These are phyloP conservation scores for Rubus idaeus DNA, from an alignment of 306 rosid genomes.

Conservation along the genomic window DNA sequence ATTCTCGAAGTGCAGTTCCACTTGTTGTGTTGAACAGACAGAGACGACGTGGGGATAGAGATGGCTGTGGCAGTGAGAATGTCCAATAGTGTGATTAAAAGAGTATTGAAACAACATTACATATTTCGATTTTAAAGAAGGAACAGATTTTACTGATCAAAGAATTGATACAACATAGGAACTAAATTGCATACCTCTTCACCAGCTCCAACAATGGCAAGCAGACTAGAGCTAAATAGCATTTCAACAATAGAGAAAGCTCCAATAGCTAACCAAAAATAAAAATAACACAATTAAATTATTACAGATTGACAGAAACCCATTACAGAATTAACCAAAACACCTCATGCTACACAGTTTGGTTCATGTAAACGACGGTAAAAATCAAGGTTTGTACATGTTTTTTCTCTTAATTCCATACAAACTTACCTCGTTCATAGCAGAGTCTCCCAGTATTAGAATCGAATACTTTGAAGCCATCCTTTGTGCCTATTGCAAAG, in stretches of 20 bases:
- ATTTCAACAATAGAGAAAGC: conserved; percentile 84
- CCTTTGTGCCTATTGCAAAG: conserved; percentile 78
- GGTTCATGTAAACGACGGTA: too few relatives aligned
- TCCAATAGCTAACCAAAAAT: conserved; percentile 50
- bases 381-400: neutral
- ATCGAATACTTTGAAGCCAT: conserved; percentile 82
- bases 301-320: neutral
- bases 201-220: conserved; percentile 97
- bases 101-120: neutral
- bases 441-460: conserved; percentile 72
- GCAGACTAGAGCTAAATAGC: conserved; percentile 85
- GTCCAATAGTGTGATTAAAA: neutral
- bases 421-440: conserved; percentile 58
- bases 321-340: neutral
- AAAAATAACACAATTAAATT: neutral
- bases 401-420: neutral
- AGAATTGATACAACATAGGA: neutral
- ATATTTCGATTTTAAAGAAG: neutral
- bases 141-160: neutral
- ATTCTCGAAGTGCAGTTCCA: conserved; percentile 69
- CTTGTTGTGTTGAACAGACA: conserved; percentile 79
- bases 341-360: neutral
- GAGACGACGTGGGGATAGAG: conserved; percentile 92
- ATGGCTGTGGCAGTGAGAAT: conserved; percentile 55
- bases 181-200: conserved; percentile 57